A percentile compares a stretch with the other conserved stretches of the same genome.
These are phyloP conservation scores for Penicillium bialowiezense DNA, from an alignment of 495 filamentous ascomycete species.

Conservation along the genomic window DNA sequence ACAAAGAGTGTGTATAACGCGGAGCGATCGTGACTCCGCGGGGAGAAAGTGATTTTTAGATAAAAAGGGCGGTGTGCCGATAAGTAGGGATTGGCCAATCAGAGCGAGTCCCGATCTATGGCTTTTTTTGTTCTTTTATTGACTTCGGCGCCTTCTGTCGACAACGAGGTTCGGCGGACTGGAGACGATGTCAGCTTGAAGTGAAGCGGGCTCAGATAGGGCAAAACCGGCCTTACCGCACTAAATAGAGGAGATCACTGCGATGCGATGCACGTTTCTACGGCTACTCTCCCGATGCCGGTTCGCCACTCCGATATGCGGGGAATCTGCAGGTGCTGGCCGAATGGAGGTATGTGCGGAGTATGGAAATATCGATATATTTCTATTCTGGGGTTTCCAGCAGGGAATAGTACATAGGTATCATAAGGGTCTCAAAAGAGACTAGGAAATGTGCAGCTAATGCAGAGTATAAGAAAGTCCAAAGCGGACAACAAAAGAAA, in stretches of 20 bases:
- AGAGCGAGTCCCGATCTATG: conserved; percentile 1
- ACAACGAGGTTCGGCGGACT: not conserved
- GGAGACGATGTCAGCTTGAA: too few species aligned
- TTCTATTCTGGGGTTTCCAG: conserved; percentile 10
- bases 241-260: not conserved
- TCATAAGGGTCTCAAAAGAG: conserved; percentile 19
- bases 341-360: not conserved
- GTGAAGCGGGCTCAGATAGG: too few species aligned
- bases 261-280: not conserved
- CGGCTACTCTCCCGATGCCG: conserved; percentile 8
- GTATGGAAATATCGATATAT: conserved; percentile 6
- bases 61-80: conserved; percentile 42
- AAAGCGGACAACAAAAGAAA: conserved; percentile 22
- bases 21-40: conserved; percentile 16
- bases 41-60: conserved; percentile 19
- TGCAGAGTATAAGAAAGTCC: conserved; percentile 13
- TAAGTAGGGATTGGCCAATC: conserved; percentile 32
- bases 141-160: not conserved
- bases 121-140: not conserved
- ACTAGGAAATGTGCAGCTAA: conserved; percentile 26
- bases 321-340: conserved; percentile 4
- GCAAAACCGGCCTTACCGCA: not conserved
- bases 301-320: conserved; percentile 8
- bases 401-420: conserved; percentile 36
- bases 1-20: conserved; percentile 8